Percentiles rank a stretch among this genome's conserved stretches.
Evolutionary conservation across 2,329 filamentous ascomycete species (phyloP).

Genomic region (Ceratocystis destructans): DNA sequence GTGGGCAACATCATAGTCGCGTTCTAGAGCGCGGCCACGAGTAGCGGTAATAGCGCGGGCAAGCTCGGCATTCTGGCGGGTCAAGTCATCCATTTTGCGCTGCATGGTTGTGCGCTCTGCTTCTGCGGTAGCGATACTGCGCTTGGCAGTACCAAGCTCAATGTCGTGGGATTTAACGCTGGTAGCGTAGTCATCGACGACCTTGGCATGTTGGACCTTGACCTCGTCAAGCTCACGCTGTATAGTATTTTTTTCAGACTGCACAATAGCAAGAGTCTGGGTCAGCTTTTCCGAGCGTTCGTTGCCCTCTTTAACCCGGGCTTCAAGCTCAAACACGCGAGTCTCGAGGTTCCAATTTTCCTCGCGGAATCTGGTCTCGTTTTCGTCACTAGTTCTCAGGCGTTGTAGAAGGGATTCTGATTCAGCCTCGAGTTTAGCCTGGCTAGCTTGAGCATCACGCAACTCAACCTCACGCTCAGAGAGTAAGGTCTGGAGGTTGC

Average conservation of each 20-base stretch:
- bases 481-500: slow-evolving; percentile 73
- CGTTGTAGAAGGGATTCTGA: slow-evolving; percentile 66
- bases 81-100: slow-evolving; percentile 76
- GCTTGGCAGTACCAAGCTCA: slow-evolving; percentile 71
- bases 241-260: slow-evolving; percentile 59
- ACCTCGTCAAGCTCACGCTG: slow-evolving; percentile 88
- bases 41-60: slow-evolving; percentile 68
- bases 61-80: slow-evolving; percentile 78
- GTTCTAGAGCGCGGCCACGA: slow-evolving; percentile 52
- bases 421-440: slow-evolving; percentile 73
- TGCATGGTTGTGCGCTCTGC: slow-evolving; percentile 65
- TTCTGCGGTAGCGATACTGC: slow-evolving; percentile 65
- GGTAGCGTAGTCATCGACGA: slow-evolving; percentile 66
- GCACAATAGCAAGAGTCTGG: slow-evolving; percentile 54
- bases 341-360: slow-evolving; percentile 98
- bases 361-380: slow-evolving; percentile 90
- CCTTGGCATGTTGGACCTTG: slow-evolving; percentile 62
- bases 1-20: slow-evolving; percentile 43
- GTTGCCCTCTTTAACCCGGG: slow-evolving; percentile 57
- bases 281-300: slow-evolving; percentile 74
- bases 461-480: slow-evolving; percentile 79
- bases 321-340: slow-evolving; percentile 69
- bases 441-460: slow-evolving; percentile 46
- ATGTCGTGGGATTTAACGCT: slow-evolving; percentile 74
- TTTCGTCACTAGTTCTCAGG: slow-evolving; percentile 74